Evolutionary conservation across 2,329 filamentous ascomycete genomes (phyloP), one percentile per base, ranked within the genome.

Genomic region (Verticillium zaregamsianum): DNA sequence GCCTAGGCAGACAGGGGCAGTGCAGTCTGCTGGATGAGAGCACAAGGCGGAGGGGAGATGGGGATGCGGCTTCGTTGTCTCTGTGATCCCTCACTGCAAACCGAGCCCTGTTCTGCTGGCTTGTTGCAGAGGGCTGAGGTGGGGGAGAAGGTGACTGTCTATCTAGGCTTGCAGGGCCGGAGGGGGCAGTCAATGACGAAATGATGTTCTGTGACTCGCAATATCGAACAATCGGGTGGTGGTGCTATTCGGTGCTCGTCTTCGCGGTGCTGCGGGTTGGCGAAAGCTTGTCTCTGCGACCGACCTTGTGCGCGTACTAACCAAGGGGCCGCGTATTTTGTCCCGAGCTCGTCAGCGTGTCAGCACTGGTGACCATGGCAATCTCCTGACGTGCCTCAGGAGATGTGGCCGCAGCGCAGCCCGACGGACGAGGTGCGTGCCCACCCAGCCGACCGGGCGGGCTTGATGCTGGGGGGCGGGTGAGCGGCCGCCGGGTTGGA

Each of bases 181-280:
- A 56, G 52, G 61, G 58, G 40, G 35, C 59, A 60, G 40, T 40
- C 62, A 65, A 65, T 63, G 64, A 63, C 35, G 62, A 63, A 59
- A 65, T 23, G 64, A 65, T 59, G 11, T 49, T 49, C 45, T 57
- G 55, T 35, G n/a, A 20, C 17, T 54, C 15, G 28, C 28, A 28
- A 28, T 5, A 5, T 28, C 28, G 28, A 28, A 28, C 28, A 28
- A 28, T 6, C 28, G 28, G 28, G 28, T 28, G 28, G 28, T 28
- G 28, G 28, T 28, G 28, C 28, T 4, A 28, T 28, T 28, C 5
- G 1, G 28, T 28, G 28, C 28, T 28, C 28, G 28, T 28, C 28
- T 5, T 28, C 28, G 28, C 28, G 28, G 28, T 28, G 28, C 28
- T 28, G 28, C 28, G 28, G 28, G 28, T 28, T 28, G 28, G 28